Base-by-base conservation (phyloP, 1,139 yeast species). In the Pichia sp. region DNA sequence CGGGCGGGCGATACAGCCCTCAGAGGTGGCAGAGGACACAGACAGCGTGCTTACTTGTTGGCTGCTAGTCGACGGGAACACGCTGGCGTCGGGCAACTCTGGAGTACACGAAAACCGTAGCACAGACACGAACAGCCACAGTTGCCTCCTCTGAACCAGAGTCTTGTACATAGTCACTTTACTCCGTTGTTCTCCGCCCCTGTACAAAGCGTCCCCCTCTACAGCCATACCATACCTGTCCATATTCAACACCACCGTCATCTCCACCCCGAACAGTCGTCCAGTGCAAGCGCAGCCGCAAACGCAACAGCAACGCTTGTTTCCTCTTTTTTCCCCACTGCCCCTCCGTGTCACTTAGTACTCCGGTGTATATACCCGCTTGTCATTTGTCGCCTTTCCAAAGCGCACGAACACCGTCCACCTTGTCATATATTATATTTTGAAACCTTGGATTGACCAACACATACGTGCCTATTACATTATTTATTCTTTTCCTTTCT, bases 81-180 rank as follows among this genome's bases (percentile, higher is more conserved):
- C 40, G 40, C 7, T 15, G n/a, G 40, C 40, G 7, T 15, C 40
- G 40, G n/a, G 15, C 40, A 36, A 15, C 7, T 36, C 3, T 2
- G 15, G 10, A 13, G 8, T n/a, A 36, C 7, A 3, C 40, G 15
- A 36, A 2, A 19, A 2, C 23, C 3, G 23, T 19, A 19, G 23
- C 23, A 19, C 2, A 13, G 40, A 15, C n/a, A 11, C 6, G 15
- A 13, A 13, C 11, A 31, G 34, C 11, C 34, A 36, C 15, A 36
- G 40, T 36, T 47, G 16, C 23, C 32, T 31, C 16, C 44, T 13
- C 16, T 38, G 44, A 47, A n/a, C 16, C 49, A 44, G 47, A 46
- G 53, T 47, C 56, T 34, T 53, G 56, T 53, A 53, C 49, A 53
- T 53, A 53, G 51, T 42, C 19, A 38, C 50, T 30, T 49, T 36